A percentile compares a stretch with the other conserved stretches of the same genome.
Conservation (phyloP, 371 early-diverging fungal genomes). For the Funneliformis caledonium region DNA sequence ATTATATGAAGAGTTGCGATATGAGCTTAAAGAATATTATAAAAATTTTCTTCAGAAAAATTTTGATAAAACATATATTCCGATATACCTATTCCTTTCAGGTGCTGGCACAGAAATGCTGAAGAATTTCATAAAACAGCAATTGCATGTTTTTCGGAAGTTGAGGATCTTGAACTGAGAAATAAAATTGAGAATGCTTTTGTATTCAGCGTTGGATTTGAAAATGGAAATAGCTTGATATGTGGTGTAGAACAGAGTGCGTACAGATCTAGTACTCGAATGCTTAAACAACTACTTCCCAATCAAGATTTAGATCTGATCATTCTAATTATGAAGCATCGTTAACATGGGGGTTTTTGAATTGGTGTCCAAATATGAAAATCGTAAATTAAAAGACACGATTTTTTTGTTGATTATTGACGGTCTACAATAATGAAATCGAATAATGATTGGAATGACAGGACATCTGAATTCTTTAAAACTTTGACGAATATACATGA, state of each 20-base stretch:
- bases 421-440: conserved; percentile 41
- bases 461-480: neutral
- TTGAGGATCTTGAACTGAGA: conserved; percentile 33
- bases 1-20: neutral
- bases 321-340: conserved; percentile 14
- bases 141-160: neutral
- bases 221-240: conserved; percentile 37
- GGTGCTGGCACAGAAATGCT: conserved; percentile 7
- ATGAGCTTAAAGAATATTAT: neutral
- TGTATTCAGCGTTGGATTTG: conserved; percentile 44
- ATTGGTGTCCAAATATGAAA: conserved; percentile 29
- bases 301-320: neutral
- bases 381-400: conserved; percentile 13
- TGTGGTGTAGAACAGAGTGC: neutral
- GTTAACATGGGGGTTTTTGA: conserved; percentile 27
- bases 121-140: conserved; percentile 6
- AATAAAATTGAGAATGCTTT: conserved; percentile 40
- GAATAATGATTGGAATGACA: conserved; percentile 35
- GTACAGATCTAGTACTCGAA: conserved; percentile 30
- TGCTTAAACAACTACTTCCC: conserved; percentile 40
- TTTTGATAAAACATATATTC: neutral
- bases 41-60: neutral
- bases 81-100: neutral
- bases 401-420: conserved; percentile 43
- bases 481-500: neutral